These are phyloP conservation scores for Rheum nobile DNA, from an alignment of 148 eudicot genomes.

Conservation along the genomic window DNA sequence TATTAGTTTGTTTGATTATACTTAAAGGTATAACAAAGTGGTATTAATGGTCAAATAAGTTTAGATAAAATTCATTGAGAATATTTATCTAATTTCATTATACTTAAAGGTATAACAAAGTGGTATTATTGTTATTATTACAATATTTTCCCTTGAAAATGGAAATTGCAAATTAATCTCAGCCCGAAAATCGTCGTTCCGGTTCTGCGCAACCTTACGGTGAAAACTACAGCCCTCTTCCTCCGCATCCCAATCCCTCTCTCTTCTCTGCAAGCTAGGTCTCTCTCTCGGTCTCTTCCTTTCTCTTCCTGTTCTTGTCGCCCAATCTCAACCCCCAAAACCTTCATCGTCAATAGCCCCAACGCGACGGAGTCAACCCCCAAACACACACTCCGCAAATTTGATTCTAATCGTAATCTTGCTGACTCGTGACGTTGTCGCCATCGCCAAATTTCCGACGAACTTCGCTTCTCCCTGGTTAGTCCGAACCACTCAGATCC, in stretches of 20 bases:
- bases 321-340: not conserved
- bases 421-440: not conserved
- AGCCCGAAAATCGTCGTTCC: conserved; percentile 1
- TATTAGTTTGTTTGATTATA: no score
- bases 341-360: not conserved
- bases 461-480: not conserved
- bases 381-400: not conserved
- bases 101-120: no score
- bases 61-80: no score
- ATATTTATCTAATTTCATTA: no score
- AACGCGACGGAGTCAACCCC: conserved; percentile 1
- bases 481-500: not conserved
- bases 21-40: no score
- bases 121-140: no score
- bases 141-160: not conserved
- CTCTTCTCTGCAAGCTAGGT: not conserved
- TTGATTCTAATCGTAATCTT: not conserved
- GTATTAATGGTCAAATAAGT: no score
- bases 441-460: not conserved
- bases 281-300: not conserved
- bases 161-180: not conserved
- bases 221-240: conserved; percentile 3
- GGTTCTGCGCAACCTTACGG: conserved; percentile 4
- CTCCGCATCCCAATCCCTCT: not conserved
- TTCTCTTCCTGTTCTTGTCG: not conserved